Evolutionary conservation across 352 stramenopile species (phyloP).

Genomic region (Aphanomyces astaci): DNA sequence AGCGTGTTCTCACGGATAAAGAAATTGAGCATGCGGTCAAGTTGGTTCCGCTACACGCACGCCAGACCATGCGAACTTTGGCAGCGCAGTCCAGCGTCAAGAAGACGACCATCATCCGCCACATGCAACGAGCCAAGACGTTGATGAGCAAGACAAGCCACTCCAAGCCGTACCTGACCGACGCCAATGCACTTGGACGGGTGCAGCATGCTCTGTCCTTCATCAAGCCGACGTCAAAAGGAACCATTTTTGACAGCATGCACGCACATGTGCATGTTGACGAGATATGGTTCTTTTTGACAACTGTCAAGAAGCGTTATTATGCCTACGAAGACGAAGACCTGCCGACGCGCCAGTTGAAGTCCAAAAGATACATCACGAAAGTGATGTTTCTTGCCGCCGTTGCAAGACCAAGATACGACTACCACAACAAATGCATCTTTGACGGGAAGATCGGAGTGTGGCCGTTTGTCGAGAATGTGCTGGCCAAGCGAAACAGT

Average conservation of each 20-base stretch:
- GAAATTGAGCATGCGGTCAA: not conserved
- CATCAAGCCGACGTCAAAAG: not conserved
- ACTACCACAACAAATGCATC: conserved; percentile 27
- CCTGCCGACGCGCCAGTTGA: not conserved
- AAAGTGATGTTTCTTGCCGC: conserved; percentile 42
- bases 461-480: conserved; percentile 29
- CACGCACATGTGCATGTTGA: not conserved
- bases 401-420: conserved; percentile 36
- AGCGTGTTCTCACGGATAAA: not conserved
- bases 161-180: not conserved
- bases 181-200: not conserved
- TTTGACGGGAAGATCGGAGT: conserved; percentile 45
- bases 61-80: not conserved
- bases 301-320: conserved; percentile 31
- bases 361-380: conserved; percentile 22
- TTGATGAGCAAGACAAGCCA: not conserved
- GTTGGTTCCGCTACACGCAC: not conserved
- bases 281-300: conserved; percentile 37
- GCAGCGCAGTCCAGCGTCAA: not conserved
- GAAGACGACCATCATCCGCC: not conserved
- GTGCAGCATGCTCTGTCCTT: not conserved
- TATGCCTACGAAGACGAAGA: conserved; percentile 17
- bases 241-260: not conserved
- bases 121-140: not conserved
- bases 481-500: conserved; percentile 17